Base-by-base conservation (phyloP, 441 rosid genomes). In the Raphanus hybrid region DNA sequence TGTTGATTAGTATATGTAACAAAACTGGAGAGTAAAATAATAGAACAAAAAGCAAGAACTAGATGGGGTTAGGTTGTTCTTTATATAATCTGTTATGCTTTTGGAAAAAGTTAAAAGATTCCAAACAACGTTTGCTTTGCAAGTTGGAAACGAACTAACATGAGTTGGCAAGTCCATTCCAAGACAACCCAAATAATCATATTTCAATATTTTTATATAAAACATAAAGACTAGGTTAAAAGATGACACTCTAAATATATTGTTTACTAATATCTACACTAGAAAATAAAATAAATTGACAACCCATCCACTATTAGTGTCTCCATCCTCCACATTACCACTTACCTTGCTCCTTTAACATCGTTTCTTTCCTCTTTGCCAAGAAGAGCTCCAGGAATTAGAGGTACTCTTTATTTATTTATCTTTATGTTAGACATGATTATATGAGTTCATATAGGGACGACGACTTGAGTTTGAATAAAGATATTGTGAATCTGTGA, bases 131-230 rank as follows among this genome's bases (percentile, higher is more conserved):
- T 79, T 81, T 75, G 75, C 80, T 79, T 75, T 73, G 64, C 82
- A 71, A 79, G 82, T 71, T 79, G 80, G 82, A 75, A 82, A 78
- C 74, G 74, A 78, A 71, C 79, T 73, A 75, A 75, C 75, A 69
- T 78, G 80, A 78, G 80, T 82, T 78, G 82, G 80, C 82, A 78
- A 75, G 82, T 79, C 82, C 68, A 79, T 79, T 74, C 71, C 75
- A 78, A 7, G 70, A 68, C 78, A 68, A 73, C 78, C 68, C 32
- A 54, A 20, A n/a, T 32, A 62, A 74, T 64, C 67, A 63, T 69
- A 70, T 63, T 50, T 52, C 18, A 55, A n/a, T 18, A 29, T 41
- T 65, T 74, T 69, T 45, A 1, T 27, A 9, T 1, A 48, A 12
- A 29, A n/a, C 7, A 50, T 50, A 18, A 41, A 55, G 39, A 52